Conservation (phyloP, 352 stramenopile genomes). For the Pythium volutum region DNA sequence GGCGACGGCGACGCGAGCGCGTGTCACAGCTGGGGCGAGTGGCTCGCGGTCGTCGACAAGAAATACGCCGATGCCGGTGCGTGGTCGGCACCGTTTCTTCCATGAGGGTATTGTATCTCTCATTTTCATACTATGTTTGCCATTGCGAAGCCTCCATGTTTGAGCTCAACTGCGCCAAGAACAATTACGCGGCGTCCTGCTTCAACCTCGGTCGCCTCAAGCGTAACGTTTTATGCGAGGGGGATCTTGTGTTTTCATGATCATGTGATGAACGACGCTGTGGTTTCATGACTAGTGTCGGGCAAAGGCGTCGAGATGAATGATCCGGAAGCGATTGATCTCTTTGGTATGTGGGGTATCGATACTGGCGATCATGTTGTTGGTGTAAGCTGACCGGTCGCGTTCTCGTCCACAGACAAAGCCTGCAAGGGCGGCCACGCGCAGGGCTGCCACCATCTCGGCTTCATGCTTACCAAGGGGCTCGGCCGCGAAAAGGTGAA, state of each 20-base stretch:
- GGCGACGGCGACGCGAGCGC: constrained; percentile 77
- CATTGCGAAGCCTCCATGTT: constrained; percentile 60
- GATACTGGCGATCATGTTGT: too few species aligned
- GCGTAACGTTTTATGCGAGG: constrained; percentile 47
- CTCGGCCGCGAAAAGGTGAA: constrained; percentile 67
- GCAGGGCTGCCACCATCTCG: constrained; percentile 83
- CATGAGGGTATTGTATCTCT: too few species aligned
- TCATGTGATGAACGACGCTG: too few species aligned
- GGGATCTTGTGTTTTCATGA: background rate
- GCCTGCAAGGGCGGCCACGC: constrained; percentile 66
- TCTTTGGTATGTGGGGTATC: too few species aligned
- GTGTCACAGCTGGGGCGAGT: constrained; percentile 86
- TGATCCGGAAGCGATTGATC: constrained; percentile 58
- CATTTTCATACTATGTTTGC: background rate
- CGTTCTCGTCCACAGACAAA: constrained; percentile 47
- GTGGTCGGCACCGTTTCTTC: too few species aligned
- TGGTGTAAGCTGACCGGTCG: background rate
- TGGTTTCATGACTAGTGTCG: too few species aligned
- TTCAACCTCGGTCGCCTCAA: constrained; percentile 85
- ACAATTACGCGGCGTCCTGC: constrained; percentile 76
- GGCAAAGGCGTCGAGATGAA: constrained; percentile 74
- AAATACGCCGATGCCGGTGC: constrained; percentile 74
- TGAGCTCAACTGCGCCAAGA: constrained; percentile 81
- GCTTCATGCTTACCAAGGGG: constrained; percentile 75
- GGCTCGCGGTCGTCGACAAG: constrained; percentile 84